Evolutionary conservation across 2,329 filamentous ascomycete genomes (phyloP).

Genomic region (Tolypocladium paradoxum): DNA sequence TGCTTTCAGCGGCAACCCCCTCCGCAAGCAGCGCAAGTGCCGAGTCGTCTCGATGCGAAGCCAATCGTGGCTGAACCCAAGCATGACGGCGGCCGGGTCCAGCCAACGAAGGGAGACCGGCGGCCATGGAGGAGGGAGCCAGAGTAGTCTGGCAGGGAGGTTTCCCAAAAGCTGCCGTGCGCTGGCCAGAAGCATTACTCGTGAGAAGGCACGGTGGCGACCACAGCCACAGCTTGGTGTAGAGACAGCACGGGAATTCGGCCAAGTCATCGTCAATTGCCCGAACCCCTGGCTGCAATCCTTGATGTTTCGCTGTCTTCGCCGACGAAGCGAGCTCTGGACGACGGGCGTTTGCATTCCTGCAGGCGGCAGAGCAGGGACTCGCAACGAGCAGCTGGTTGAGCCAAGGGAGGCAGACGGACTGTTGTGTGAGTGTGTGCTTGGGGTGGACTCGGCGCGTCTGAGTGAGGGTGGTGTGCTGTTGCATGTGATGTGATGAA

Average conservation of each 20-base stretch:
- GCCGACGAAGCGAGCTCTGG: neutral
- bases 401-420: neutral
- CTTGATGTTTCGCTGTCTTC: neutral
- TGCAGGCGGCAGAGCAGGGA: neutral
- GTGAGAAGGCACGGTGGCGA: neutral
- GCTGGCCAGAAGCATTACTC: neutral
- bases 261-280: neutral
- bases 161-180: neutral
- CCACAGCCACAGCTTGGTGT: neutral
- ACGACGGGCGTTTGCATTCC: neutral
- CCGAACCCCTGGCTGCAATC: neutral
- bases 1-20: neutral
- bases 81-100: neutral
- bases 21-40: neutral
- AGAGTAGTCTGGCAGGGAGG: neutral
- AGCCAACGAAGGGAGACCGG: neutral
- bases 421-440: neutral
- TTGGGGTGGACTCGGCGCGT: neutral
- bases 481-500: neutral
- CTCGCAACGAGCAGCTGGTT: neutral
- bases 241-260: neutral
- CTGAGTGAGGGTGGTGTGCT: neutral
- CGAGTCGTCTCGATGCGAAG: neutral
- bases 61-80: neutral
- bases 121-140: neutral